A percentile compares a stretch with the other conserved stretches of the same genome.
Evolutionary conservation across 2,329 filamentous ascomycete species (phyloP).

Genomic region (Arthrobotrys conoides): DNA sequence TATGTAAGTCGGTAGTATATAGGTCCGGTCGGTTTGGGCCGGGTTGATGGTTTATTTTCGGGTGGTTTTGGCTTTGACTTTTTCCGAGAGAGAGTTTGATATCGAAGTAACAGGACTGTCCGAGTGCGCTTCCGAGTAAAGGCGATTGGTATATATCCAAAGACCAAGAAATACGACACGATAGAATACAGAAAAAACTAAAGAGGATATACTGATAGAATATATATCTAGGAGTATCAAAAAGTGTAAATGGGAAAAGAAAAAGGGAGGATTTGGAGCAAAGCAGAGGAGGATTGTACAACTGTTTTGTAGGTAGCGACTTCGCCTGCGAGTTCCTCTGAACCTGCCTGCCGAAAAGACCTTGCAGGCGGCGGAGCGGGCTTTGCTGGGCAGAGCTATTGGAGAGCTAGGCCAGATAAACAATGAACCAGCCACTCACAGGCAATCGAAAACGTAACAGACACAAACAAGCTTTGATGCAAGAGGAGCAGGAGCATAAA

Average conservation of each 20-base stretch:
- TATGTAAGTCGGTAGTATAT: constrained; percentile 43
- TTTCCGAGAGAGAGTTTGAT: constrained; percentile 30
- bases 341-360: constrained; percentile 47
- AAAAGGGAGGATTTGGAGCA: constrained; percentile 3
- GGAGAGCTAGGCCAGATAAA: constrained; percentile 50
- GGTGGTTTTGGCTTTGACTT: constrained; percentile 23
- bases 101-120: constrained; percentile 3
- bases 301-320: constrained; percentile 49
- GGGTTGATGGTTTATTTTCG: constrained; percentile 9
- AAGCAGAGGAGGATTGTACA: constrained; percentile 14
- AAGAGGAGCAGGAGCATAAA: constrained; percentile 13
- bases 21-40: constrained; percentile 14
- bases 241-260: constrained; percentile 1
- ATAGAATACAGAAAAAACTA: neutral
- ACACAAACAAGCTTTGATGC: constrained; percentile 49
- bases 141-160: constrained; percentile 9
- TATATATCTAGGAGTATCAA: constrained; percentile 4
- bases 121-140: constrained; percentile 19
- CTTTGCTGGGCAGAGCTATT: constrained; percentile 38
- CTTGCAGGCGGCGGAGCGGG: constrained; percentile 26
- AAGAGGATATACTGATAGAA: neutral
- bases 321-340: constrained; percentile 58
- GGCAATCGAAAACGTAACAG: constrained; percentile 53
- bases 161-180: neutral
- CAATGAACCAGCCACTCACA: constrained; percentile 48